A percentile compares a stretch with the other conserved stretches of the same genome.
Evolutionary conservation across 805 yeast species (phyloP).

Genomic region (Wickerhamomyces silvicola): DNA sequence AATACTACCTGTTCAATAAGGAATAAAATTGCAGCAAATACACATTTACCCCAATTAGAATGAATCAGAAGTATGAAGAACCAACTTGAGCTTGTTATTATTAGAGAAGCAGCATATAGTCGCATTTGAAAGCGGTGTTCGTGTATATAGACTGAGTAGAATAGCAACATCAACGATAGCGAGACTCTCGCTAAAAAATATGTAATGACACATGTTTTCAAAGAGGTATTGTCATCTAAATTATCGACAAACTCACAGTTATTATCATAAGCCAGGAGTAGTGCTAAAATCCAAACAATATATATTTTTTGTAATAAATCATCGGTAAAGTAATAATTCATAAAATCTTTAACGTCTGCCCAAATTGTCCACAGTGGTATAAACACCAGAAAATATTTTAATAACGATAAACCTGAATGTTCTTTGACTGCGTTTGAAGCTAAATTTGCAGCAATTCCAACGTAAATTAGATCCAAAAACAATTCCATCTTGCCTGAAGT

Average conservation of each 20-base stretch:
- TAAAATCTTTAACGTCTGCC: slow-evolving; percentile 58
- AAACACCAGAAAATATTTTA: slow-evolving; percentile 44
- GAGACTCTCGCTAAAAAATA: slow-evolving; percentile 35
- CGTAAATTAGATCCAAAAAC: slow-evolving; percentile 57
- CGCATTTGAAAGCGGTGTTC: slow-evolving; percentile 48
- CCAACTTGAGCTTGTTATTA: slow-evolving; percentile 39
- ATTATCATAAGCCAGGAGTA: slow-evolving; percentile 47
- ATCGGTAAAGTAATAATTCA: slow-evolving; percentile 57
- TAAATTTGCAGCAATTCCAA: slow-evolving; percentile 54
- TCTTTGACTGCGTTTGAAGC: slow-evolving; percentile 47
- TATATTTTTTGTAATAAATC: slow-evolving; percentile 49
- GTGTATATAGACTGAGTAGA: slow-evolving; percentile 37
- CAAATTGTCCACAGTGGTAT: slow-evolving; percentile 59
- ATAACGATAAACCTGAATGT: slow-evolving; percentile 40
- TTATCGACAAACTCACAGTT: slow-evolving; percentile 35
- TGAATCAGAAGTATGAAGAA: slow-evolving; percentile 42
- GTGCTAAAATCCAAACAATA: slow-evolving; percentile 45
- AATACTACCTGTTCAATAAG: slow-evolving; percentile 35
- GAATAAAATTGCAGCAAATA: slow-evolving; percentile 35
- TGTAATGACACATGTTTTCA: slow-evolving; percentile 28
- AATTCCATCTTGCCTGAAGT: slow-evolving; percentile 47
- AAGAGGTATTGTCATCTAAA: slow-evolving; percentile 31
- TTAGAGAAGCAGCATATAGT: slow-evolving; percentile 27
- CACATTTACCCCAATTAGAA: slow-evolving; percentile 38
- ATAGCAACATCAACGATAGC: slow-evolving; percentile 22